A percentile compares a stretch with the other conserved stretches of the same genome.
Conservation (phyloP, 148 eudicot species). For the Cornus suecica region DNA sequence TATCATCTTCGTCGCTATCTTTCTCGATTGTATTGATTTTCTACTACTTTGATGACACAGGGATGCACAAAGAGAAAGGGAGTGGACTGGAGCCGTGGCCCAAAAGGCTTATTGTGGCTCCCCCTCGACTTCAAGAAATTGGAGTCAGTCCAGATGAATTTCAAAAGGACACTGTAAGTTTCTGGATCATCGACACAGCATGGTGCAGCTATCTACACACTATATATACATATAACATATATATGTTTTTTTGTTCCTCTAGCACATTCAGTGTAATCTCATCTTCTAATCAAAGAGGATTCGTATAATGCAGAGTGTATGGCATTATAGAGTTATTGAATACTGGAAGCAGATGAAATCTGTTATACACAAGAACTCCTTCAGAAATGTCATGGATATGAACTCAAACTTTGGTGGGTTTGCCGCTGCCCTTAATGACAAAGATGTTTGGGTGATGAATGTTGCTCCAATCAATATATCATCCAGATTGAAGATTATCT, state of each 20-base stretch:
- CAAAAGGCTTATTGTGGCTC: conserved; percentile 48
- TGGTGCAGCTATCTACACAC: neutral
- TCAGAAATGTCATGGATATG: conserved; percentile 84
- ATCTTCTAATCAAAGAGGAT: conserved; percentile 7
- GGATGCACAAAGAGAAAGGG: conserved; percentile 57
- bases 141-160: conserved; percentile 50
- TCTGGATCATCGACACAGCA: neutral
- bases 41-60: conserved; percentile 20
- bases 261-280: neutral
- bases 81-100: conserved; percentile 77
- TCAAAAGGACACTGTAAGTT: conserved; percentile 58
- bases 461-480: conserved; percentile 59
- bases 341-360: conserved; percentile 79
- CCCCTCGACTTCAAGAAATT: conserved; percentile 67
- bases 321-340: conserved; percentile 56
- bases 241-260: neutral
- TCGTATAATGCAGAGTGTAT: conserved; percentile 43
- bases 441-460: conserved; percentile 82
- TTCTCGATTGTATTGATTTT: neutral
- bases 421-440: conserved; percentile 64
- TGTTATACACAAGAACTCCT: conserved; percentile 38
- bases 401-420: conserved; percentile 75
- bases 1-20: neutral
- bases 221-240: too few relatives aligned
- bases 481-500: conserved; percentile 53